A percentile compares a stretch with the other conserved stretches of the same genome.
Evolutionary conservation across 2,329 filamentous ascomycete genomes (phyloP).

Genomic region (Aspergillus sp.): DNA sequence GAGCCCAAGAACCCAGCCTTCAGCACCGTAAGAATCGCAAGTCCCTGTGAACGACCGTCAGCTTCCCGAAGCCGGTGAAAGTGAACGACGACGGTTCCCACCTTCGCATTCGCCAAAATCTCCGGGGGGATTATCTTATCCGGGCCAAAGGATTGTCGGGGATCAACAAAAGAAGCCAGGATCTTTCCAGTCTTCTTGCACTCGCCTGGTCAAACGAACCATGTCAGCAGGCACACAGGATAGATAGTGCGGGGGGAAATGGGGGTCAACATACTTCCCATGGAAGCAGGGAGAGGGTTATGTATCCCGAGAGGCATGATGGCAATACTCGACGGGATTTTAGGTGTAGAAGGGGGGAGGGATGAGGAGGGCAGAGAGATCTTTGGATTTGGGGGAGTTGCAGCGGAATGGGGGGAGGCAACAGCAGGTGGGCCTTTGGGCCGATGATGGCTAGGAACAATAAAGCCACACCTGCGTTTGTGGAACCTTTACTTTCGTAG

Average conservation of each 20-base stretch:
- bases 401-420: too few species aligned
- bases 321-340: constrained; percentile 9
- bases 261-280: constrained; percentile 34
- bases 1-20: constrained; percentile 44
- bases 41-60: constrained; percentile 27
- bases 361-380: too few species aligned
- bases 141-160: constrained; percentile 82
- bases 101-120: constrained; percentile 85
- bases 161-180: constrained; percentile 87
- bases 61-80: constrained; percentile 5
- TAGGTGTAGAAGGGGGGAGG: too few species aligned
- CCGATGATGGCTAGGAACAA: too few species aligned
- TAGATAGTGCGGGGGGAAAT: constrained; percentile 26
- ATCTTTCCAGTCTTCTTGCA: constrained; percentile 97
- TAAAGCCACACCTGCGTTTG: too few species aligned
- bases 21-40: constrained; percentile 41
- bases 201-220: constrained; percentile 56
- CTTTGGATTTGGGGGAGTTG: too few species aligned
- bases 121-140: constrained; percentile 94
- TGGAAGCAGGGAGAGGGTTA: constrained; percentile 40
- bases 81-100: constrained; percentile 28
- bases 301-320: constrained; percentile 38
- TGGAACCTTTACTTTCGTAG: too few species aligned
- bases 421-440: too few species aligned
- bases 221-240: constrained; percentile 22